Percentiles rank a stretch among this genome's conserved stretches.
These are phyloP conservation scores for Punica granatum DNA, from an alignment of 345 rosid genomes.

Conservation along the genomic window DNA sequence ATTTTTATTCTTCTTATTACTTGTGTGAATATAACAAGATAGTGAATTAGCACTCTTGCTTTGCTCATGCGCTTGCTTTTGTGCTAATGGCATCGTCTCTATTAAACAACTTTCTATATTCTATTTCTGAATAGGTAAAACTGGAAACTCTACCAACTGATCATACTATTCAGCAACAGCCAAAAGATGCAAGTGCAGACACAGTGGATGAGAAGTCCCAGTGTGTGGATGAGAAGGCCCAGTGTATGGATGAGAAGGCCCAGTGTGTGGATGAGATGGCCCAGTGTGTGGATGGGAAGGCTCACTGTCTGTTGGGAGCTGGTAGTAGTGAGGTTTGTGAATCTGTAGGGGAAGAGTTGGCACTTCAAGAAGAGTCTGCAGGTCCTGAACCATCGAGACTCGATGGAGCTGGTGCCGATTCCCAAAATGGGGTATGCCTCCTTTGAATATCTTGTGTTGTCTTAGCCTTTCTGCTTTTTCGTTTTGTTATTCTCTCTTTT, in stretches of 20 bases:
- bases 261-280: not conserved
- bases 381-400: not conserved
- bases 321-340: not conserved
- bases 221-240: not conserved
- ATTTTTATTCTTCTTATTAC: not conserved
- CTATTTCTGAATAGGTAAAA: not conserved
- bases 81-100: not conserved
- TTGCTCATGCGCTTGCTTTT: not conserved
- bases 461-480: not conserved
- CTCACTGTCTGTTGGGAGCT: not conserved
- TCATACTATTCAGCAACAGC: not conserved
- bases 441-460: not conserved
- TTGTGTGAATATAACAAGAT: not conserved
- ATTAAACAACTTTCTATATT: not conserved
- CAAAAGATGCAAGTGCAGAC: not conserved
- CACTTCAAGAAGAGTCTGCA: not conserved
- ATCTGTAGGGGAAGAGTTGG: not conserved
- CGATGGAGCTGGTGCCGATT: not conserved
- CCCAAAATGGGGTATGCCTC: not conserved
- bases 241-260: not conserved
- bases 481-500: not conserved
- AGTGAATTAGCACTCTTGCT: not conserved
- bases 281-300: not conserved
- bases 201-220: not conserved
- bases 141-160: not conserved